These are phyloP conservation scores for Ilex aquifolium DNA, from an alignment of 257 asterid genomes.

Conservation along the genomic window DNA sequence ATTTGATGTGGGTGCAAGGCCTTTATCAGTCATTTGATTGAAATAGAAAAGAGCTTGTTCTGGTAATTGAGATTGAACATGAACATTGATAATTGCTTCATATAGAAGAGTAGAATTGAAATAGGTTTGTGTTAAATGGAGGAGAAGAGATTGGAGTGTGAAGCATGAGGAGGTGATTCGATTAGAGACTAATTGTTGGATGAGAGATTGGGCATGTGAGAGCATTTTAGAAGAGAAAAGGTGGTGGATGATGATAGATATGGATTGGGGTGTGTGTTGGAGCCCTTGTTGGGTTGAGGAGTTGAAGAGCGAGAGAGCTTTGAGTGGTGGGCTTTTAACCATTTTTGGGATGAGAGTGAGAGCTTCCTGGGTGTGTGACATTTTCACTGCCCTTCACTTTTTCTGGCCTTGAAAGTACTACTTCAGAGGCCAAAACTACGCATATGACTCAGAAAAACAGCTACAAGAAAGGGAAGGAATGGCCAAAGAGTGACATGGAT, in stretches of 20 bases:
- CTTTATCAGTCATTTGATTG: slow-evolving; percentile 42
- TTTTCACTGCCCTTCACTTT: not conserved
- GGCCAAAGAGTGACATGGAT: no score
- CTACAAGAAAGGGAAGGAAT: no score
- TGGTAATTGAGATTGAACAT: slow-evolving; percentile 31
- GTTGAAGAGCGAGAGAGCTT: slow-evolving; percentile 48
- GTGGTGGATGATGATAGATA: slow-evolving; percentile 39
- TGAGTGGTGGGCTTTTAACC: slow-evolving; percentile 56
- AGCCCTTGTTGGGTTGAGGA: slow-evolving; percentile 29
- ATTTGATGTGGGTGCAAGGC: slow-evolving; percentile 38
- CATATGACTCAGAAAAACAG: no score
- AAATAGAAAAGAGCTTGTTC: slow-evolving; percentile 34
- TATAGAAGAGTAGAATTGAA: slow-evolving; percentile 30
- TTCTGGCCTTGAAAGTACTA: not conserved
- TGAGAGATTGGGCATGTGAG: slow-evolving; percentile 44
- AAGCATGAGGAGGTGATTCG: slow-evolving; percentile 38
- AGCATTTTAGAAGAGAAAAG: slow-evolving; percentile 39
- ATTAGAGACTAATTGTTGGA: slow-evolving; percentile 45
- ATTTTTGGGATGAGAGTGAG: slow-evolving; percentile 39
- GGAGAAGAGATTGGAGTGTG: slow-evolving; percentile 44
- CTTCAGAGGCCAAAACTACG: no score
- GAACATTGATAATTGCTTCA: slow-evolving; percentile 49
- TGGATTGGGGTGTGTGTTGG: slow-evolving; percentile 48
- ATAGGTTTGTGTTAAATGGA: slow-evolving; percentile 27
- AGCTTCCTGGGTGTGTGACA: slow-evolving; percentile 27